A percentile compares a stretch with the other conserved stretches of the same genome.
Evolutionary conservation across 2,329 filamentous ascomycete species (phyloP).

Genomic region (Davidsoniella eucalypti): DNA sequence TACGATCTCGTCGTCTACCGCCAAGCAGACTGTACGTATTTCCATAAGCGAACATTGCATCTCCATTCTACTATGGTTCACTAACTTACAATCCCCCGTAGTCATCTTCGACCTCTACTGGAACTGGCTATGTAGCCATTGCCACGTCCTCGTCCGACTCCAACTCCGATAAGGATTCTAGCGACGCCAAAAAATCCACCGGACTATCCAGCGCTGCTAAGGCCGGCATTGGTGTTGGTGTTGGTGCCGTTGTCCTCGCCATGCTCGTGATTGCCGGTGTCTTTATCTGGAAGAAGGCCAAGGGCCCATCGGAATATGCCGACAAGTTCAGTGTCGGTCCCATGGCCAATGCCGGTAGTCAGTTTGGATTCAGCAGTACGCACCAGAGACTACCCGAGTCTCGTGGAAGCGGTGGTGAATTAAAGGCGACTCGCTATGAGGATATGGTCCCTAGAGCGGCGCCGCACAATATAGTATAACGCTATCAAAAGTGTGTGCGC

Average conservation of each 20-base stretch:
- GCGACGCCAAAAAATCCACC: constrained; percentile 9
- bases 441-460: constrained; percentile 38
- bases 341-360: constrained; percentile 29
- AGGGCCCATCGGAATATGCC: constrained; percentile 8
- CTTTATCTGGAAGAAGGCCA: constrained; percentile 22
- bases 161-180: constrained; percentile 5
- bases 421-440: constrained; percentile 37
- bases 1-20: constrained; percentile 2
- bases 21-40: background rate
- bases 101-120: background rate
- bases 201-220: constrained; percentile 29
- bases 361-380: constrained; percentile 14
- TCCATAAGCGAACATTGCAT: background rate
- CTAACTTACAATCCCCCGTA: background rate
- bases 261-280: constrained; percentile 24
- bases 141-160: background rate
- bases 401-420: constrained; percentile 20
- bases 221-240: constrained; percentile 31
- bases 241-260: constrained; percentile 16
- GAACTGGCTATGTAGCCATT: background rate
- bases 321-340: constrained; percentile 26
- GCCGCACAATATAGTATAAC: constrained; percentile 28
- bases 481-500: too few relatives aligned
- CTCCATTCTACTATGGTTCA: background rate
- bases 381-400: constrained; percentile 7